These are phyloP conservation scores for Wallacemonas rigidus DNA, from an alignment of 208 protist genomes.

Conservation along the genomic window DNA sequence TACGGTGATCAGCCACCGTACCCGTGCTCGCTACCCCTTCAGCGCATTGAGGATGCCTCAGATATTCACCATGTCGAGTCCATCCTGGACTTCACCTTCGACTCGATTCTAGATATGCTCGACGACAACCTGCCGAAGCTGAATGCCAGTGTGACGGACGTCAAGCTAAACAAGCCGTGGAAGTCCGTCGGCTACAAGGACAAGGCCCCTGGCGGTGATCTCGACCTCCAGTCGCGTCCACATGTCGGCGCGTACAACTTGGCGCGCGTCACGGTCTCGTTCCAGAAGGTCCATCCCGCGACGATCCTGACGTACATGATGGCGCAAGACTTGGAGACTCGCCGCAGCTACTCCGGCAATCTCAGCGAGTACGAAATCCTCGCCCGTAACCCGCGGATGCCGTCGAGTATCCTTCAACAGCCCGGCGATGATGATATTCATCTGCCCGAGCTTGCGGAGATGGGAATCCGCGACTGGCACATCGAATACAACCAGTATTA, in stretches of 20 bases:
- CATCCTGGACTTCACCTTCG: conserved; percentile 60
- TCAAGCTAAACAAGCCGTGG: conserved; percentile 37
- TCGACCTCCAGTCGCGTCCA: conserved; percentile 66
- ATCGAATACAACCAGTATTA: conserved; percentile 74
- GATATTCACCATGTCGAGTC: conserved; percentile 46
- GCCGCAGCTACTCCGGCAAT: conserved; percentile 70
- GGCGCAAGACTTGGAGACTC: conserved; percentile 43
- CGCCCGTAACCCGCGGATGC: conserved; percentile 46
- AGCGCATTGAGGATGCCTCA: conserved; percentile 47
- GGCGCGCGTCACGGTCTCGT: conserved; percentile 67
- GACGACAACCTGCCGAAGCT: conserved; percentile 55
- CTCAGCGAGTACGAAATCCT: conserved; percentile 61
- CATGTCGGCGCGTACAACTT: conserved; percentile 85
- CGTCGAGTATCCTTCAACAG: conserved; percentile 20
- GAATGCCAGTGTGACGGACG: conserved; percentile 31
- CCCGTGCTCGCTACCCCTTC: conserved; percentile 76
- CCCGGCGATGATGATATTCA: conserved; percentile 39
- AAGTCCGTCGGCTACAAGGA: conserved; percentile 71
- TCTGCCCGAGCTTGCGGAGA: conserved; percentile 38
- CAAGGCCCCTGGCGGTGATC: conserved; percentile 55
- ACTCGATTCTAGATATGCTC: conserved; percentile 58
- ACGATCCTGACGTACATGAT: conserved; percentile 66
- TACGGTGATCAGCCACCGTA: conserved; percentile 81
- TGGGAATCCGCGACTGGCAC: conserved; percentile 56
- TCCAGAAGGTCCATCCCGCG: conserved; percentile 45